Base-by-base conservation (phyloP, 2,329 filamentous ascomycete species). In the Chaetomiaceae sp. region DNA sequence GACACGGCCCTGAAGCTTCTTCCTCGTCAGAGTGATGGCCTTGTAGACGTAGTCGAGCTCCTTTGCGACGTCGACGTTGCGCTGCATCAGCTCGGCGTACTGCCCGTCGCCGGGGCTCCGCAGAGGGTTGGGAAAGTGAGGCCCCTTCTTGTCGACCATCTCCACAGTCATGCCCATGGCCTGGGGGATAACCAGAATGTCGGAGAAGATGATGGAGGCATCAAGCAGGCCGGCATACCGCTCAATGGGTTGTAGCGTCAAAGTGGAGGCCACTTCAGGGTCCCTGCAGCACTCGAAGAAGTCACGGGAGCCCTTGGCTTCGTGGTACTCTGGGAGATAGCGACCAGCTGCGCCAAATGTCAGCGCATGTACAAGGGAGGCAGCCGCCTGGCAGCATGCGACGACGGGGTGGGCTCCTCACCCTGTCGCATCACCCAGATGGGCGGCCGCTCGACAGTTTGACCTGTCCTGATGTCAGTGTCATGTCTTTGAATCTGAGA, bases 371-470 rank as follows among this genome's bases (percentile, higher is more conserved):
- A 39, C 42, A 50, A 58, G 57, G 36, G 45, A 17, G 42, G 51
- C 48, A n/a, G 17, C 29, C 29, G 27, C 5, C 6, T 6, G 29
- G 17, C 23, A 2, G 22, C 20, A 14, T 3, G 17, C 22, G 11
- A 37, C 12, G 14, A 50, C 6, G 49, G 14, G 53, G 43, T 38
- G 43, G 23, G 44, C 27, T 55, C 19, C 61, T 60, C 52, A 92
- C 91, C 91, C 84, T 99, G 94, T 73, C 94, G 88, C 94, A 99
- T 99, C 69, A 99, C 91, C 94, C 94, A 99, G 78, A 95, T 89
- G 54, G 94, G 94, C 57, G 94, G 88, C 60, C 94, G 85, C 73
- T 96, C 91, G 61, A 97, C 89, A 69, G 85, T 85, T 74, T 96
- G 81, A 70, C 92, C 91, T 95, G 66, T 50, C 51, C 53, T 57